A percentile compares a stretch with the other conserved stretches of the same genome.
These are phyloP conservation scores for Spongispora temasekensis DNA, from an alignment of 1,284 basidiomycete genomes.

Conservation along the genomic window DNA sequence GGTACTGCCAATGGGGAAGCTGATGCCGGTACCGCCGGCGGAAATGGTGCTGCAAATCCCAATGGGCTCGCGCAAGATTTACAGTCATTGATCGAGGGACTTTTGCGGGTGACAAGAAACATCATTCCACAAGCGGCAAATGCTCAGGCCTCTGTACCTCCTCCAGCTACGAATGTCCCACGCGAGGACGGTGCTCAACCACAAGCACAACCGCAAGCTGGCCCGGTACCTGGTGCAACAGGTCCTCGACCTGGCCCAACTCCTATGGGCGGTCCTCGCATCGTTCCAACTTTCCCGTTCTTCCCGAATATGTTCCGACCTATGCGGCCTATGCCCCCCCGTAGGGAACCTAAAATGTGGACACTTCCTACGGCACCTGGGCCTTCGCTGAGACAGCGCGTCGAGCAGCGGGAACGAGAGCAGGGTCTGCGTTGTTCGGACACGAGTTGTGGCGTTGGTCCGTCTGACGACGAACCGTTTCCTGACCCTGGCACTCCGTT, in stretches of 20 bases:
- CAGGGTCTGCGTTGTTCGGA: constrained; percentile 69
- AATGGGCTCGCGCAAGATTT: constrained; percentile 25
- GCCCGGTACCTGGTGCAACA: constrained; percentile 5
- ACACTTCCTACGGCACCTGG: constrained; percentile 55
- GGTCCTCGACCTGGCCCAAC: constrained; percentile 7
- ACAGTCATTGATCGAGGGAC: constrained; percentile 25
- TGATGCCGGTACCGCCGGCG: constrained; percentile 13
- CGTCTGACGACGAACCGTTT: constrained; percentile 71
- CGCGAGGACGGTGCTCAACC: constrained; percentile 5
- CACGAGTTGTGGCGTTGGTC: constrained; percentile 69
- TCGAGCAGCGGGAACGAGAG: constrained; percentile 69
- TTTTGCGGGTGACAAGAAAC: constrained; percentile 27
- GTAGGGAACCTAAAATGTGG: constrained; percentile 43
- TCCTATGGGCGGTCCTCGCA: constrained; percentile 11
- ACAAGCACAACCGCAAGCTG: constrained; percentile 11
- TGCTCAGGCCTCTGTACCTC: constrained; percentile 9
- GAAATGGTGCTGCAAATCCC: constrained; percentile 17
- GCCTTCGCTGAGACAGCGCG: constrained; percentile 63
- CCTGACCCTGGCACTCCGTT: constrained; percentile 33
- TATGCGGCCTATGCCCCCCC: constrained; percentile 33
- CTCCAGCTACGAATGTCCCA: constrained; percentile 1
- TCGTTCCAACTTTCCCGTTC: constrained; percentile 18
- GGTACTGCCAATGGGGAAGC: constrained; percentile 2
- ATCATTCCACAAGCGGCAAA: constrained; percentile 26
- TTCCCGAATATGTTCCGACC: constrained; percentile 29